Percentiles rank a stretch among this genome's conserved stretches.
Conservation (phyloP, 2,329 filamentous ascomycete species). For the Lachnellula suecica region DNA sequence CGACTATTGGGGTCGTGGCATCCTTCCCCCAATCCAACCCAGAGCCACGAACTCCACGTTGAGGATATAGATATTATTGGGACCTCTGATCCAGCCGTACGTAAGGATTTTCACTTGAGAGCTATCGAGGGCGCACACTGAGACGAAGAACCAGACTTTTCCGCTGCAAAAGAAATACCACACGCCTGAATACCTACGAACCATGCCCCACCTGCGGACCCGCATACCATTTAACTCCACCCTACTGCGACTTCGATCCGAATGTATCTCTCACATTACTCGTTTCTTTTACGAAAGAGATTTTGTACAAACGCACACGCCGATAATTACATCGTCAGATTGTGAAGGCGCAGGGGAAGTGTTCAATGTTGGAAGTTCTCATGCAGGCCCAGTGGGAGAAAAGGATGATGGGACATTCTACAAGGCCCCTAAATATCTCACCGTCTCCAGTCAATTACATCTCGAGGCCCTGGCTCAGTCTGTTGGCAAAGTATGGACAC, state of each 20-base stretch:
- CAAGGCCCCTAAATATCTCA: conserved; percentile 84
- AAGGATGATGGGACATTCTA: conserved; percentile 66
- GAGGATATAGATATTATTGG: conserved; percentile 69
- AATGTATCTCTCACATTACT: conserved; percentile 70
- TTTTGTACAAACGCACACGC: conserved; percentile 85
- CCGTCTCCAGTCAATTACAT: conserved; percentile 92
- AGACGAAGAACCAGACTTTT: conserved; percentile 61
- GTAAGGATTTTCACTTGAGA: conserved; percentile 32
- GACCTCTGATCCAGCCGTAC: conserved; percentile 74
- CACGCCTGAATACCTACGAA: conserved; percentile 82
- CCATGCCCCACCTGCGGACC: conserved; percentile 81
- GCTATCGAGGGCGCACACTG: conserved; percentile 16
- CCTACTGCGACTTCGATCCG: conserved; percentile 79
- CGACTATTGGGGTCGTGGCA: conserved; percentile 76
- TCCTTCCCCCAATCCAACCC: conserved; percentile 63
- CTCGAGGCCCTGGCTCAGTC: conserved; percentile 89
- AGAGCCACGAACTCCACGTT: conserved; percentile 80
- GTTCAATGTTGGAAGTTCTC: conserved; percentile 59
- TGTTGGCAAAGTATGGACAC: conserved; percentile 86
- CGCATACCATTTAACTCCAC: conserved; percentile 80
- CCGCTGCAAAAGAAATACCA: conserved; percentile 98
- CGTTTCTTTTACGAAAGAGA: conserved; percentile 71
- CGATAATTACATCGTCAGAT: conserved; percentile 93
- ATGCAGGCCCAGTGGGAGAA: conserved; percentile 22
- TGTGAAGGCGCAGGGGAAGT: conserved; percentile 96